Evolutionary conservation across 2,329 filamentous ascomycete genomes (phyloP).

Genomic region (Alternaria longipes): DNA sequence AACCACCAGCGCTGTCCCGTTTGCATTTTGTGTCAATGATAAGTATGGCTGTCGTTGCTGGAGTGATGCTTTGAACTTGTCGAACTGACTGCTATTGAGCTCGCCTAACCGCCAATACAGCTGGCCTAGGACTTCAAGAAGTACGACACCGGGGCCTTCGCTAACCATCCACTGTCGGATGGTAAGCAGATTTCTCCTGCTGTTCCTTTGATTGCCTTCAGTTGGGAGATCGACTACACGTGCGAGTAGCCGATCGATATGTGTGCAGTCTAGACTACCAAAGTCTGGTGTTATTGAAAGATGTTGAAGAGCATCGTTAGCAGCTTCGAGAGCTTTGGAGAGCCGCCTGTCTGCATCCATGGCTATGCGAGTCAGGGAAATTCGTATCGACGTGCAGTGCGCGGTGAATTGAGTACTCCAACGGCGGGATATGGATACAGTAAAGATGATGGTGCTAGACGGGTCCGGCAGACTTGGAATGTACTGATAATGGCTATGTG

Average conservation of each 20-base stretch:
- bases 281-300: slow-evolving; percentile 46
- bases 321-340: slow-evolving; percentile 44
- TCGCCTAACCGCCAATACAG: slow-evolving; percentile 48
- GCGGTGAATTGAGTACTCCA: neutral
- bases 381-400: slow-evolving; percentile 16
- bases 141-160: slow-evolving; percentile 44
- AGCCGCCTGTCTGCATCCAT: slow-evolving; percentile 46
- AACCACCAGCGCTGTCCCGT: slow-evolving; percentile 39
- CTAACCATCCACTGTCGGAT: slow-evolving; percentile 49
- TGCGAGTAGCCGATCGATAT: slow-evolving; percentile 46
- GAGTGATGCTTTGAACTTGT: slow-evolving; percentile 44
- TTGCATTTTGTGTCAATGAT: slow-evolving; percentile 37
- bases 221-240: slow-evolving; percentile 48
- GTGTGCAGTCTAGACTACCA: slow-evolving; percentile 42
- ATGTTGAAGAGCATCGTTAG: slow-evolving; percentile 48
- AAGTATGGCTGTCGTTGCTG: slow-evolving; percentile 41
- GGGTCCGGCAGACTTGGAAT: neutral
- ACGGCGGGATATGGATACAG: neutral
- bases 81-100: slow-evolving; percentile 49
- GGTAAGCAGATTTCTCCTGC: slow-evolving; percentile 45
- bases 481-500: slow-evolving; percentile 28
- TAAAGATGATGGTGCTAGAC: neutral
- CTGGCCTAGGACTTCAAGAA: slow-evolving; percentile 47
- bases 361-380: slow-evolving; percentile 21
- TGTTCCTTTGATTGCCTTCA: slow-evolving; percentile 47